Evolutionary conservation across 768 basidiomycete genomes (phyloP), one percentile per base, ranked within the genome.

Genomic region (Suillus subalutaceus): DNA sequence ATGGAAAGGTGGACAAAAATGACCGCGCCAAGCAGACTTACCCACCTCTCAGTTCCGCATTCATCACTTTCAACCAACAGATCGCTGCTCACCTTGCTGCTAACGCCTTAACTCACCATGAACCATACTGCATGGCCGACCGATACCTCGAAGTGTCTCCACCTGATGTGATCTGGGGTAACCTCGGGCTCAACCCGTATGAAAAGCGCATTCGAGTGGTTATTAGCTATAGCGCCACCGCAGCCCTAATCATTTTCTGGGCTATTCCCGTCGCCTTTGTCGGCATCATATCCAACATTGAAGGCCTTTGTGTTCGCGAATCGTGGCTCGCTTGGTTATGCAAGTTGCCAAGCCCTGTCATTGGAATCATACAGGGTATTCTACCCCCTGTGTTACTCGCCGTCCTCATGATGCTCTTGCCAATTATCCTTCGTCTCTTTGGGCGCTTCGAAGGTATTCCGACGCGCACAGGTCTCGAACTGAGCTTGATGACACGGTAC

Each of bases 391-490:
- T 94, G 30, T 74, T 94, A 60, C 88, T 99, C 61, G 94, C 94
- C 0, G 84, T 99, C 20, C 84, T 99, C 62, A 95, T 96, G 89
- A 87, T 95, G 88, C 81, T 99, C 8, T 82, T 99, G 87, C 90
- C 84, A 0, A 92, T 95, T 72, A 71, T 99, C 18, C 77, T 99
- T 66, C 85, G 97, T 46, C 79, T 93, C 26, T 80, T 98, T 37
- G 93, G 89, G 15, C 82, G 86, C 23, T 90, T 97, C 63, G 94
- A 99, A 79, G 97, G 97, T 23, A 93, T 95, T 23, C 96, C 97
- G 0, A 90, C 92, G 69, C 84, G 84, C 41, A 92, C 90, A 0
- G 90, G 88, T 1, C 79, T 99, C 50, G 97, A 99, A 71, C 84
- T 97, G 6, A 92, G 90, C 62, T 78, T 99, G 73, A 97, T 98